Percentiles rank a stretch among this genome's conserved stretches.
phyloP scores from a whole-genome alignment of 768 basidiomycete genomes.

The Suillus fuscotomentosus region DNA sequence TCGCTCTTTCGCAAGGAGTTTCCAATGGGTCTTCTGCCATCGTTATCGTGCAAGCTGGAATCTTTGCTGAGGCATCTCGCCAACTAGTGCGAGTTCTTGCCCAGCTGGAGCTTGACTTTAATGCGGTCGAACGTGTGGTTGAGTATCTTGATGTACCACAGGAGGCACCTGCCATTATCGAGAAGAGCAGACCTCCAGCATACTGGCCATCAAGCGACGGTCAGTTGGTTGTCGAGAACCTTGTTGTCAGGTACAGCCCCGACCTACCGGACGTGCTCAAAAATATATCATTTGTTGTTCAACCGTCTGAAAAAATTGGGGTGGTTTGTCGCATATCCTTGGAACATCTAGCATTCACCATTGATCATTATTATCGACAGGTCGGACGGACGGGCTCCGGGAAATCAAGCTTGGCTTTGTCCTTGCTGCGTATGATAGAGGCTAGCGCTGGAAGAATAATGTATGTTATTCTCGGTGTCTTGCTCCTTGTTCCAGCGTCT shows the following conservation, averaged over 20 bases:
- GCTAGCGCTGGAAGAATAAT: conserved; percentile 54
- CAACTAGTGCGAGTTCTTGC: conserved; percentile 68
- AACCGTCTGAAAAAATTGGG: conserved; percentile 65
- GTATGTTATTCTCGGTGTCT: conserved; percentile 33
- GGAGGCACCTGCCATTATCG: conserved; percentile 62
- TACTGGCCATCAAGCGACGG: conserved; percentile 69
- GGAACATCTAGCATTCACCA: background rate
- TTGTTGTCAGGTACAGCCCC: conserved; percentile 62
- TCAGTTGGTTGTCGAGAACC: conserved; percentile 53
- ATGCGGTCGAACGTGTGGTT: conserved; percentile 69
- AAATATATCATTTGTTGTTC: conserved; percentile 55
- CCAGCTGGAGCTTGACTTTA: conserved; percentile 72
- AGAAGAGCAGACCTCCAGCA: conserved; percentile 60
- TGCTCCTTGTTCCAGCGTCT: background rate
- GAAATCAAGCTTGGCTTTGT: conserved; percentile 36
- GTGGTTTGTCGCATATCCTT: conserved; percentile 42
- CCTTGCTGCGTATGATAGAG: conserved; percentile 44
- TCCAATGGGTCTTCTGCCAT: conserved; percentile 64
- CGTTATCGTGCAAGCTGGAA: conserved; percentile 68
- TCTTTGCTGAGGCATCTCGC: conserved; percentile 68
- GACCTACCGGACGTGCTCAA: conserved; percentile 60
- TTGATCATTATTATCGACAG: conserved; percentile 26
- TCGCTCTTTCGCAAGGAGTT: conserved; percentile 58
- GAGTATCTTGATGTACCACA: conserved; percentile 69
- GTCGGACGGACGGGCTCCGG: conserved; percentile 72